These are phyloP conservation scores for Leccinum fuscescens DNA, from an alignment of 1,284 basidiomycete genomes.

Conservation along the genomic window DNA sequence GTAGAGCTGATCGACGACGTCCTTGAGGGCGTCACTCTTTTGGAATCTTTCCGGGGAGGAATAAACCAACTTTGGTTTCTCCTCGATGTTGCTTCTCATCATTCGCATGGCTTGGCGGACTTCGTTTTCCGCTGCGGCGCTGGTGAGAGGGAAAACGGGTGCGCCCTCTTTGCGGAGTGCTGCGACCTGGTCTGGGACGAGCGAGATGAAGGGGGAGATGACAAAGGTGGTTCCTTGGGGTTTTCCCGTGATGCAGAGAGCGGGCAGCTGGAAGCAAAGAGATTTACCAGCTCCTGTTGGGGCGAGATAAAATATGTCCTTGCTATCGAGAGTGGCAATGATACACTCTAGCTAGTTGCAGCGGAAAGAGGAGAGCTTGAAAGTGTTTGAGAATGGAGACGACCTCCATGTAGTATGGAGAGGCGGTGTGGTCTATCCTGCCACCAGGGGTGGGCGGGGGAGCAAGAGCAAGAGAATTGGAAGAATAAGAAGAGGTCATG, in stretches of 20 bases:
- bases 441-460: neutral
- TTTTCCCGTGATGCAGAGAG: conserved; percentile 71
- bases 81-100: conserved; percentile 37
- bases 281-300: conserved; percentile 97
- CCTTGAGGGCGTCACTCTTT: conserved; percentile 57
- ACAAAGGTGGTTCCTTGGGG: conserved; percentile 89
- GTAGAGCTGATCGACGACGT: conserved; percentile 61
- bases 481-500: conserved; percentile 3
- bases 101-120: conserved; percentile 42
- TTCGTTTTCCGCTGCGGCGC: conserved; percentile 56
- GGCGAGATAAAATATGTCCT: conserved; percentile 93
- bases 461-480: conserved; percentile 1
- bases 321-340: conserved; percentile 73
- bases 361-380: conserved; percentile 73
- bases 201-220: conserved; percentile 84
- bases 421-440: conserved; percentile 3
- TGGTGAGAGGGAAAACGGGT: conserved; percentile 54
- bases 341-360: conserved; percentile 88
- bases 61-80: conserved; percentile 73
- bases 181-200: conserved; percentile 90
- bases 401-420: conserved; percentile 58
- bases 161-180: conserved; percentile 67
- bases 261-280: conserved; percentile 85
- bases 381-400: conserved; percentile 62
- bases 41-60: conserved; percentile 92